Conservation (phyloP, 352 stramenopile genomes). For the Pythium brachiatum region DNA sequence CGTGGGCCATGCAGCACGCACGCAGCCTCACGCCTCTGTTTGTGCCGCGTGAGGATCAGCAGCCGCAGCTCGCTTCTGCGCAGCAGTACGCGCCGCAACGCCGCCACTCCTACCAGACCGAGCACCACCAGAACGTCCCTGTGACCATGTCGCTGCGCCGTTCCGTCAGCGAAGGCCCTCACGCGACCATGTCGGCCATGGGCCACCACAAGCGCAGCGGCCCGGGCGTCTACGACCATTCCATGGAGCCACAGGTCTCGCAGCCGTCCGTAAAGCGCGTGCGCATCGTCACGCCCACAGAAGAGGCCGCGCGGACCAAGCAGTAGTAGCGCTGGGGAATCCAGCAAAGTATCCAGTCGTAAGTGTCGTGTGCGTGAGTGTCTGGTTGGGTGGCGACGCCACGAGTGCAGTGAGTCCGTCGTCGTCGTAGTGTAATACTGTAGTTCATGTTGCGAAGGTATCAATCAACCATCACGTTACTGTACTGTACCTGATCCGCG, state of each 20-base stretch:
- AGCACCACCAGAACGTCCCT: not conserved
- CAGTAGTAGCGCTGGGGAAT: not conserved
- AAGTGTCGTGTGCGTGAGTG: not conserved
- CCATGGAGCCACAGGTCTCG: not conserved
- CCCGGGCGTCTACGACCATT: not conserved
- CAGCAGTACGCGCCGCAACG: slow-evolving; percentile 5
- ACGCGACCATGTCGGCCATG: slow-evolving; percentile 17
- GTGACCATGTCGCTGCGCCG: slow-evolving; percentile 10
- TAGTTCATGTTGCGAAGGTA: not conserved
- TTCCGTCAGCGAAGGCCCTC: slow-evolving; percentile 21
- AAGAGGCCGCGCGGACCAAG: not conserved
- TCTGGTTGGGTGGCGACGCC: not conserved
- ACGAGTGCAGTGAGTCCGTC: not conserved
- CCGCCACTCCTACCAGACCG: slow-evolving; percentile 19
- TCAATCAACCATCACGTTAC: not conserved
- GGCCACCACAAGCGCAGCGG: slow-evolving; percentile 20
- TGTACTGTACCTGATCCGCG: no score
- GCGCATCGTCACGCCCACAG: slow-evolving; percentile 19
- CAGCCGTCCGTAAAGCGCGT: slow-evolving; percentile 18
- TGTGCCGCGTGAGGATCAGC: slow-evolving; percentile 7
- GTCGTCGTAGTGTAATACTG: not conserved
- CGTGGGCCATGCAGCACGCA: slow-evolving; percentile 37
- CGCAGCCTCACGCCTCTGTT: slow-evolving; percentile 40
- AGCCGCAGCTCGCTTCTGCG: not conserved
- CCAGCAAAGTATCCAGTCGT: not conserved